phyloP scores from a whole-genome alignment of 176 grass and related monocot species.

The Avena eriantha region DNA sequence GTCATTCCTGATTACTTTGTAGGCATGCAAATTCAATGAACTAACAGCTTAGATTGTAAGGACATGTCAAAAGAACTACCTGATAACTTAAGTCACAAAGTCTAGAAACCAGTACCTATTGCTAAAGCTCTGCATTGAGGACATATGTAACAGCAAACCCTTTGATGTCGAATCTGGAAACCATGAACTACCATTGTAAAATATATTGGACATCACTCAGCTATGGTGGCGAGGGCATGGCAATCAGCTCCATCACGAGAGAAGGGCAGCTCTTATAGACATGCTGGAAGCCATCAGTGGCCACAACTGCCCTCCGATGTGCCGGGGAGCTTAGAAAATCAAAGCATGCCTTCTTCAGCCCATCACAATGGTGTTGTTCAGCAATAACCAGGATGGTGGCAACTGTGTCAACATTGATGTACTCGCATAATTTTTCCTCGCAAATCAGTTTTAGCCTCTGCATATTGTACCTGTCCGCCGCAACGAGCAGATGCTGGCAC shows the following conservation, averaged over 20 bases:
- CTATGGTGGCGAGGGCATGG: background rate
- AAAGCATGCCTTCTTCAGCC: slow-evolving; percentile 24
- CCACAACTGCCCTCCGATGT: background rate
- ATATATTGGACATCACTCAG: background rate
- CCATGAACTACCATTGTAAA: background rate
- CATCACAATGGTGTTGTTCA: background rate
- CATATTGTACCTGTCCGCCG: slow-evolving; percentile 15
- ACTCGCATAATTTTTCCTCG: background rate
- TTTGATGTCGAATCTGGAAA: background rate
- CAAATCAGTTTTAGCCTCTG: slow-evolving; percentile 17
- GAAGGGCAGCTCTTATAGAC: background rate
- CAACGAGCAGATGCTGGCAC: slow-evolving; percentile 13
- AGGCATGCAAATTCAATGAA: background rate
- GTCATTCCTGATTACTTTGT: background rate
- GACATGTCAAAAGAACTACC: background rate
- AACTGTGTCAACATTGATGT: background rate
- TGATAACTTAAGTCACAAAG: background rate
- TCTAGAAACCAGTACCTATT: background rate
- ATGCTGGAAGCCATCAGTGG: background rate
- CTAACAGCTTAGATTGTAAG: background rate
- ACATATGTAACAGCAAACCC: background rate
- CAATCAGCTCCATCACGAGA: slow-evolving; percentile 6
- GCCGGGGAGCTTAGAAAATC: slow-evolving; percentile 16
- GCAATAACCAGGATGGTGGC: background rate
- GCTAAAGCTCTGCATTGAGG: background rate